Conservation (phyloP, 2,329 filamentous ascomycete species). For the Canariomyces notabilis region DNA sequence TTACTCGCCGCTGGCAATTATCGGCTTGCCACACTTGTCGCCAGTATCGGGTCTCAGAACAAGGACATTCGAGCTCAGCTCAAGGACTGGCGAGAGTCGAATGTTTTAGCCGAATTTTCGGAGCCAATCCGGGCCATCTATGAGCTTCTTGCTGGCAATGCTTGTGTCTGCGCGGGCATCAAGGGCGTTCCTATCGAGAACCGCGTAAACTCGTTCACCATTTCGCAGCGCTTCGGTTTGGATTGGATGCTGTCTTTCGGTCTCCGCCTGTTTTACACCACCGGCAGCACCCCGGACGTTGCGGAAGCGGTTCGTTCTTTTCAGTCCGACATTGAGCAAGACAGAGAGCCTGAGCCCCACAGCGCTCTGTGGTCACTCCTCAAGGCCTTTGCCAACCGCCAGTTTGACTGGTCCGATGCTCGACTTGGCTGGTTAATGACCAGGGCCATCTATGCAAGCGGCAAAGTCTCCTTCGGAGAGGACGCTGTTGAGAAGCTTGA, state of each 20-base stretch:
- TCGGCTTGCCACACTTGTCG: constrained; percentile 76
- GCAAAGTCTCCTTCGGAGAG: constrained; percentile 48
- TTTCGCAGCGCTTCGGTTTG: constrained; percentile 77
- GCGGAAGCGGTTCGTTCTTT: constrained; percentile 69
- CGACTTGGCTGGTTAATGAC: constrained; percentile 83
- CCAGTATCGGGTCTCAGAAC: constrained; percentile 75
- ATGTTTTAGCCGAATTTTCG: constrained; percentile 81
- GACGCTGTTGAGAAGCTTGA: constrained; percentile 59
- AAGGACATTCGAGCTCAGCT: constrained; percentile 76
- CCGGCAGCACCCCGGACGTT: constrained; percentile 55
- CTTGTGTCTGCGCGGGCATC: constrained; percentile 76
- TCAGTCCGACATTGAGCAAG: constrained; percentile 64
- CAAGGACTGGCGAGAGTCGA: constrained; percentile 75
- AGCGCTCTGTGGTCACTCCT: constrained; percentile 73
- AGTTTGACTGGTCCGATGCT: constrained; percentile 65
- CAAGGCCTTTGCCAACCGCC: constrained; percentile 66
- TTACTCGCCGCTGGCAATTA: constrained; percentile 73
- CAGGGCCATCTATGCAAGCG: constrained; percentile 53
- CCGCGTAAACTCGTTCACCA: constrained; percentile 70
- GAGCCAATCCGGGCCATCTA: constrained; percentile 82
- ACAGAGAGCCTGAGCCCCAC: constrained; percentile 61
- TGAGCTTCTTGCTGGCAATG: constrained; percentile 81
- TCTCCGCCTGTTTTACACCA: constrained; percentile 84
- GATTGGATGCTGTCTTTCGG: constrained; percentile 95
- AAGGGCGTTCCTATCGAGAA: constrained; percentile 71